Evolutionary conservation across 331 rosid genomes (phyloP).

Genomic region (Acacia pycnantha): DNA sequence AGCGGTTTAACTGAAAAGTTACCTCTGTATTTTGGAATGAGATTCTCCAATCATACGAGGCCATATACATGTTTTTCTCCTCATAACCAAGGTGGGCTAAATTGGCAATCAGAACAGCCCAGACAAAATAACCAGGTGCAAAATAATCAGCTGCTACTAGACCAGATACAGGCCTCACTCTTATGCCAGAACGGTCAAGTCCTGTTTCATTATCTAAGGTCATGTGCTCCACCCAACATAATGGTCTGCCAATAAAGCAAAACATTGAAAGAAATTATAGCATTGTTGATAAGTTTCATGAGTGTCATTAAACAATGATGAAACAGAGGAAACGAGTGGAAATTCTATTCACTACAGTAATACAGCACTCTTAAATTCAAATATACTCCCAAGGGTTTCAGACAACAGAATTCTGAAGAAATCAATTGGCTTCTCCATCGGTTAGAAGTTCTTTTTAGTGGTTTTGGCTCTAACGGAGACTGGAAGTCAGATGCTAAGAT

Average conservation of each 20-base stretch:
- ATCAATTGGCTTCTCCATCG: no score
- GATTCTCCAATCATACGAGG: conserved; percentile 73
- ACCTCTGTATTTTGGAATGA: conserved; percentile 75
- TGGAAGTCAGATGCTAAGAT: background rate
- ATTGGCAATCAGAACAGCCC: conserved; percentile 78
- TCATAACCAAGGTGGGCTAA: conserved; percentile 74
- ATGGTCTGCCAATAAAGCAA: conserved; percentile 16
- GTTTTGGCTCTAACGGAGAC: background rate
- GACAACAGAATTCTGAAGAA: no score
- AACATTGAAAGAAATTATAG: background rate
- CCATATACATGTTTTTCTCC: conserved; percentile 80
- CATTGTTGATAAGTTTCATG: background rate
- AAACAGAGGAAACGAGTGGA: background rate
- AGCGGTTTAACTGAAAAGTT: background rate
- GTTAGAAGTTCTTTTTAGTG: background rate
- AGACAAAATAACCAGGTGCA: conserved; percentile 72
- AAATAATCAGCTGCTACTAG: conserved; percentile 40
- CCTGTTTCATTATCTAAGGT: conserved; percentile 72
- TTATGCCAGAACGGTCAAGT: conserved; percentile 54
- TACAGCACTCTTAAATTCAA: background rate
- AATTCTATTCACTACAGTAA: background rate
- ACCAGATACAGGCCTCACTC: conserved; percentile 73
- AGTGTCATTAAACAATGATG: background rate
- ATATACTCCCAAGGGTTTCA: background rate
- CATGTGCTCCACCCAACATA: conserved; percentile 66